A percentile compares a stretch with the other conserved stretches of the same genome.
These are phyloP conservation scores for Lichtheimia ornata DNA, from an alignment of 371 early-diverging fungal species.

Conservation along the genomic window DNA sequence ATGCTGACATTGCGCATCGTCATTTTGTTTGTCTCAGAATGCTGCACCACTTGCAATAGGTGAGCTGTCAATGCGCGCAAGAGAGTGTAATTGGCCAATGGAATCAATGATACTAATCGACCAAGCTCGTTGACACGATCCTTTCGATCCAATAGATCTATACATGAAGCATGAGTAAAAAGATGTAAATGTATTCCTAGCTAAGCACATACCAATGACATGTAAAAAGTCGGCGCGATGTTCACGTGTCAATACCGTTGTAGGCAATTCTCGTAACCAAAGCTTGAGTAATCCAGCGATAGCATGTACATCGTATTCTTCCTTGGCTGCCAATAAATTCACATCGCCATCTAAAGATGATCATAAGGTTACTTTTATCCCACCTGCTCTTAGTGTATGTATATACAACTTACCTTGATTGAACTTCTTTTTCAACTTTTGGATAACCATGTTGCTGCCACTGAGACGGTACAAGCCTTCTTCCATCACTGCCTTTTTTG, in stretches of 20 bases:
- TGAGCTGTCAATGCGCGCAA: conserved; percentile 66
- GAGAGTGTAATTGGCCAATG: conserved; percentile 63
- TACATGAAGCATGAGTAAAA: background rate
- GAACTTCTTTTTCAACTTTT: conserved; percentile 77
- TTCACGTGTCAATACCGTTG: conserved; percentile 73
- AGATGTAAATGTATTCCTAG: background rate
- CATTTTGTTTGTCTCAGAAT: conserved; percentile 71
- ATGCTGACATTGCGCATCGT: conserved; percentile 74
- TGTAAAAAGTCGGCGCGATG: conserved; percentile 69
- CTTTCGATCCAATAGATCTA: conserved; percentile 55
- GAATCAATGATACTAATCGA: conserved; percentile 57
- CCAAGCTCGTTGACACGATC: conserved; percentile 65
- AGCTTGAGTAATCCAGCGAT: conserved; percentile 83
- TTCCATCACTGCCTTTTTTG: conserved; percentile 77
- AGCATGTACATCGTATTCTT: conserved; percentile 76
- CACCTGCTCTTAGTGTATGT: too few species aligned
- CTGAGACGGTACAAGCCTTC: conserved; percentile 95
- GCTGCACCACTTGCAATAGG: conserved; percentile 64
- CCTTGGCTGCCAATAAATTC: conserved; percentile 55
- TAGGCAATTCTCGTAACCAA: conserved; percentile 79
- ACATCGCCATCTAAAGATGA: conserved; percentile 59
- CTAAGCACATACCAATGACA: conserved; percentile 43
- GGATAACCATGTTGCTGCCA: conserved; percentile 75
- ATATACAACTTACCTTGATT: conserved; percentile 34
- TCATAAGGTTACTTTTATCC: too few species aligned